Conservation (phyloP, 179 eudicot species). For the Heliamphora pulchella region DNA sequence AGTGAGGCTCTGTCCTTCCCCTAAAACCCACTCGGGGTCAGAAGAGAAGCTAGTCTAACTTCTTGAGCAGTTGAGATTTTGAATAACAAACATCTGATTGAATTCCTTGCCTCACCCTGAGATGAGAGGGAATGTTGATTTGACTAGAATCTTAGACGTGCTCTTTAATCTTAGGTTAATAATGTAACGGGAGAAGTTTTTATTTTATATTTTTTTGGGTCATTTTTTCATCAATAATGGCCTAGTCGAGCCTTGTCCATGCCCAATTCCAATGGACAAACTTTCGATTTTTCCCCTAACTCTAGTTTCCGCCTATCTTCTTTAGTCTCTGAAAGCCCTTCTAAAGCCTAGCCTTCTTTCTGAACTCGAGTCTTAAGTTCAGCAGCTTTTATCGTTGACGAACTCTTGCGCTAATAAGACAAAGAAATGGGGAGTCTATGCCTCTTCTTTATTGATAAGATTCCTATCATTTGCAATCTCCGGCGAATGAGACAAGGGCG, state of each 20-base stretch:
- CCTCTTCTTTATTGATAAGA: slow-evolving; percentile 17
- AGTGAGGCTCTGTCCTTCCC: background rate
- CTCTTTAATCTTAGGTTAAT: background rate
- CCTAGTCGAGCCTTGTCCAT: background rate
- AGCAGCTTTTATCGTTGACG: too few species aligned
- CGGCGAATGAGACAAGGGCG: slow-evolving; percentile 12
- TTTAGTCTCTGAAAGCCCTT: too few species aligned
- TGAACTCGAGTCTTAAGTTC: too few species aligned
- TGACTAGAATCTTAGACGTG: background rate
- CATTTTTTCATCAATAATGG: background rate
- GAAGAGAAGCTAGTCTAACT: background rate
- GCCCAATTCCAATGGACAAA: too few species aligned
- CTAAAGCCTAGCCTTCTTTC: background rate
- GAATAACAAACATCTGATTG: background rate
- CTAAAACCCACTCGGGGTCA: background rate
- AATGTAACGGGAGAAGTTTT: background rate
- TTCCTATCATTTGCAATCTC: slow-evolving; percentile 16
- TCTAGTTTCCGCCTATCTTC: too few species aligned
- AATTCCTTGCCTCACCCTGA: background rate
- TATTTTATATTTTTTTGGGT: background rate
- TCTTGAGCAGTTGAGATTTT: background rate
- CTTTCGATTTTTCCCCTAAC: too few species aligned
- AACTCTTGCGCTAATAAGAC: too few species aligned
- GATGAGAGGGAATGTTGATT: background rate
- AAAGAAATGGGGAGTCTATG: slow-evolving; percentile 1